Conservation (phyloP, 176 grass and related monocot genomes). For the Aechmea fasciata region DNA sequence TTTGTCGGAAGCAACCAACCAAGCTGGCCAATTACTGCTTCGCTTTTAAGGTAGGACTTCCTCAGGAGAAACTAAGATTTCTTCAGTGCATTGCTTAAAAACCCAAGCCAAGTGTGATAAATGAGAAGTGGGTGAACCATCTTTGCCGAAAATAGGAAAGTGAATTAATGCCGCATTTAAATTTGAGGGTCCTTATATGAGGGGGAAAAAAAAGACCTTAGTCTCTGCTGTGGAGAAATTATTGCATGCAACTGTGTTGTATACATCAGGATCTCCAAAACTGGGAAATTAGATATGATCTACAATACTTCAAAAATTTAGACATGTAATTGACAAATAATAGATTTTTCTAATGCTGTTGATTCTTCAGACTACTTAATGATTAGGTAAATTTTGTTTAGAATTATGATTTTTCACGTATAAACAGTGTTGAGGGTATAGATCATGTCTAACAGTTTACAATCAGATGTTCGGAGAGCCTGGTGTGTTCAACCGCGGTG, state of each 20-base stretch:
- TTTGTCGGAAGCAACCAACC: slow-evolving; percentile 3
- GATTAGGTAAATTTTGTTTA: not conserved
- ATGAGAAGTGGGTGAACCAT: not conserved
- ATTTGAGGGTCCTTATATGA: not conserved
- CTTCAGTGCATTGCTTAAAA: not conserved
- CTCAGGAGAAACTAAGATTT: not conserved
- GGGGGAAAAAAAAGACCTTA: not conserved
- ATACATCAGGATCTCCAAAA: too few relatives aligned
- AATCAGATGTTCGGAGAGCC: too few relatives aligned
- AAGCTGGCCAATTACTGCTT: slow-evolving; percentile 12
- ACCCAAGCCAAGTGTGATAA: not conserved
- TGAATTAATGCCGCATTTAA: slow-evolving; percentile 20
- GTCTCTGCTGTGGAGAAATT: not conserved
- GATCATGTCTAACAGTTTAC: too few relatives aligned
- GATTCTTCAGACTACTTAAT: too few relatives aligned
- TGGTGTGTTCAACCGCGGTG: too few relatives aligned
- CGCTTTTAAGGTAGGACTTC: slow-evolving; percentile 3
- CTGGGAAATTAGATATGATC: too few relatives aligned
- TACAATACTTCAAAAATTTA: too few relatives aligned
- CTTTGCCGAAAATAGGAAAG: not conserved
- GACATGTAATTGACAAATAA: too few relatives aligned
- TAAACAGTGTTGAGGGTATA: too few relatives aligned
- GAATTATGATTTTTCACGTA: too few relatives aligned
- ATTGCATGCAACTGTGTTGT: too few relatives aligned
- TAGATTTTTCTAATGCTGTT: too few relatives aligned